These are phyloP conservation scores for Teunomyces panamensis DNA, from an alignment of 805 yeast species.

Conservation along the genomic window DNA sequence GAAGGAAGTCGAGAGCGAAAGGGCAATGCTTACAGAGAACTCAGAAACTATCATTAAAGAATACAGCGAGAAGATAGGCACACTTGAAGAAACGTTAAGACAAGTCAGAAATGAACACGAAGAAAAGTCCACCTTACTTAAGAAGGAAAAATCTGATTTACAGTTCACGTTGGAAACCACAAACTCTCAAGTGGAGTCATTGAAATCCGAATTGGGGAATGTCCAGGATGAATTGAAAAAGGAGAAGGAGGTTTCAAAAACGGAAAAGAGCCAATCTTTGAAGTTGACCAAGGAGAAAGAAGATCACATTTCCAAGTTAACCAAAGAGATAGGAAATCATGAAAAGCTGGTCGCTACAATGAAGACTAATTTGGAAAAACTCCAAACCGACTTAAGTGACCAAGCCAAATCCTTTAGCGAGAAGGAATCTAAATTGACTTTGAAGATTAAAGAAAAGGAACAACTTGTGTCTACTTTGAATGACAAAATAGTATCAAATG, in stretches of 20 bases:
- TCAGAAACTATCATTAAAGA: constrained; percentile 51
- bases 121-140: constrained; percentile 4
- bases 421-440: background rate
- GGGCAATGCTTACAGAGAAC: constrained; percentile 44
- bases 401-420: constrained; percentile 1
- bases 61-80: constrained; percentile 44
- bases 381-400: constrained; percentile 2
- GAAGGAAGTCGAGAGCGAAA: constrained; percentile 49
- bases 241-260: background rate
- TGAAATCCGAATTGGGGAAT: constrained; percentile 9
- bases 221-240: constrained; percentile 1
- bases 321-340: background rate
- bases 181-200: constrained; percentile 10
- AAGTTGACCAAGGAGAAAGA: background rate
- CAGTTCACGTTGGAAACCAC: constrained; percentile 5
- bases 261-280: background rate
- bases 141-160: constrained; percentile 8
- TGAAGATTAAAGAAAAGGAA: background rate
- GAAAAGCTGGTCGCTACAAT: background rate
- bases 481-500: background rate
- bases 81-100: constrained; percentile 35
- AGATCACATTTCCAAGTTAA: background rate
- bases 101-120: constrained; percentile 13
- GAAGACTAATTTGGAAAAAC: background rate
- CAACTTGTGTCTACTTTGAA: background rate